phyloP scores from a whole-genome alignment of 345 rosid genomes.

The Brassica nigra region DNA sequence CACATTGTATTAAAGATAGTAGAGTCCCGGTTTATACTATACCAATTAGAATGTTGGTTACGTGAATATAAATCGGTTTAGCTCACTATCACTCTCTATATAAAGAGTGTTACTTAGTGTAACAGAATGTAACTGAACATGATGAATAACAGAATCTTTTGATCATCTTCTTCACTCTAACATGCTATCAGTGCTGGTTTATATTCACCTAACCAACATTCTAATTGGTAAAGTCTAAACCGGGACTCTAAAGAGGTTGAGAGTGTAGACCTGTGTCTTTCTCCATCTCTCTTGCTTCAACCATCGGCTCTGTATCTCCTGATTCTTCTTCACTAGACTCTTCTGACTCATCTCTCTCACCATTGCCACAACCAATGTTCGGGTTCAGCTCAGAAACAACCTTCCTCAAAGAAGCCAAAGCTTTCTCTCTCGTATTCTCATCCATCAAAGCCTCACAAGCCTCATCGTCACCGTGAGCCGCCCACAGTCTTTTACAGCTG shows the following conservation, averaged over 20 bases:
- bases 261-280: conserved; percentile 29
- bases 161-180: too few relatives aligned
- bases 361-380: not conserved
- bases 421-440: conserved; percentile 46
- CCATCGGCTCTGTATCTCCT: conserved; percentile 32
- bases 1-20: not conserved
- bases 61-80: too few relatives aligned
- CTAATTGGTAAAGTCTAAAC: too few relatives aligned
- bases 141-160: too few relatives aligned
- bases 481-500: conserved; percentile 47
- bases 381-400: conserved; percentile 31
- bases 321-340: conserved; percentile 31
- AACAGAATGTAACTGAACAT: too few relatives aligned
- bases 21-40: too few relatives aligned
- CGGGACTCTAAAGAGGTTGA: too few relatives aligned
- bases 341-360: conserved; percentile 16
- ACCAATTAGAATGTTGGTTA: too few relatives aligned
- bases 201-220: too few relatives aligned
- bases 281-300: conserved; percentile 5
- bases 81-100: too few relatives aligned
- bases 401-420: conserved; percentile 39
- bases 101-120: too few relatives aligned
- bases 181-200: too few relatives aligned
- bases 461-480: conserved; percentile 45
- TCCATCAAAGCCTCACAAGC: conserved; percentile 38